These are phyloP conservation scores for Gossypium trilobum DNA, from an alignment of 441 rosid species.

Conservation along the genomic window DNA sequence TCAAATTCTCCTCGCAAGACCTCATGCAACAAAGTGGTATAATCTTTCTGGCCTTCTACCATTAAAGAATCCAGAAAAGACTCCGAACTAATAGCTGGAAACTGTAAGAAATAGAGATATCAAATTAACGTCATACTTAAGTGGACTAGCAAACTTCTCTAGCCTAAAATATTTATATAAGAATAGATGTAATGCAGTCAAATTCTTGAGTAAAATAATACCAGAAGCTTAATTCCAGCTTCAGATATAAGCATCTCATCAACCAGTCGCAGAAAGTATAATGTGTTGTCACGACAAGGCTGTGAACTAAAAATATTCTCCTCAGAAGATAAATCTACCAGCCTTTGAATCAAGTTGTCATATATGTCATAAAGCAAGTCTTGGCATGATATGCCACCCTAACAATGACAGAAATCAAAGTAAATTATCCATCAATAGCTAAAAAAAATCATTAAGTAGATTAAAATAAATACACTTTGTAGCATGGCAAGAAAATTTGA, in stretches of 20 bases:
- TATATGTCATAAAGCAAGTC: conserved; percentile 72
- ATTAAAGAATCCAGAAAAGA: conserved; percentile 50
- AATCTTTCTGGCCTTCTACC: conserved; percentile 55
- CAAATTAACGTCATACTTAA: conserved; percentile 4
- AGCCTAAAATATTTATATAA: neutral
- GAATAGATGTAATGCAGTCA: neutral
- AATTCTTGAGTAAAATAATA: conserved; percentile 23
- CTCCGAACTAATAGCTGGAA: conserved; percentile 60
- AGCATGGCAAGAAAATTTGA: conserved; percentile 4
- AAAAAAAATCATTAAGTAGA: conserved; percentile 2
- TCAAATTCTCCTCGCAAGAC: conserved; percentile 53
- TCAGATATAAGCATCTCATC: conserved; percentile 93
- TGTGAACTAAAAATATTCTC: conserved; percentile 79
- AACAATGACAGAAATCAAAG: conserved; percentile 23
- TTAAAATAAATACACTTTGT: neutral
- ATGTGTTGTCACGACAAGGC: conserved; percentile 91
- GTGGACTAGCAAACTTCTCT: neutral
- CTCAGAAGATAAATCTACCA: conserved; percentile 64
- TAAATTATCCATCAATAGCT: conserved; percentile 10
- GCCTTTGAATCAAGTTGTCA: conserved; percentile 62
- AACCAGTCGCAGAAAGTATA: conserved; percentile 67
- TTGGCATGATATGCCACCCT: conserved; percentile 54
- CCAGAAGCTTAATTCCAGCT: conserved; percentile 69
- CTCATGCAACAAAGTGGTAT: conserved; percentile 46
- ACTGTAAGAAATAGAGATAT: conserved; percentile 48